Base-by-base conservation (phyloP, 345 rosid species). In the Aquilaria sinensis region DNA sequence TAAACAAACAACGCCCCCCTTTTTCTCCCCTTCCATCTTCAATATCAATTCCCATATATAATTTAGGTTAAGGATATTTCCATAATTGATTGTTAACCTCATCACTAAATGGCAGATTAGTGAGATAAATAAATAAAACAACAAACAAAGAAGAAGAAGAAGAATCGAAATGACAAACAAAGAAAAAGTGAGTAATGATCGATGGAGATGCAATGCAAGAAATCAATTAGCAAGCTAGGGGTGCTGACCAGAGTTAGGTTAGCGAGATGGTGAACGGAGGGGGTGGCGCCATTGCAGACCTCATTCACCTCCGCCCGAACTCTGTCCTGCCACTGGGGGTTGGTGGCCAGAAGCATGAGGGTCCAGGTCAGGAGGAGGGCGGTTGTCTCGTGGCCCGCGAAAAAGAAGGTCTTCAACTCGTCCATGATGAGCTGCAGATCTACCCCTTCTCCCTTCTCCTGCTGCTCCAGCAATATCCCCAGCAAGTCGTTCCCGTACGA, bases 311-410 rank as follows among this genome's bases (percentile, higher is more conserved):
- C 89, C 11, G 61, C 74, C 0, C 99, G 72, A 16, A 88, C 84
- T 56, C 79, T 88, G 7, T 94, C 83, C 69, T 94, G 99, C 99
- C 99, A 94, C 15, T 65, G n/a, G 32, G 96, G 91, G 65, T 88
- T 83, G 70, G 79, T 81, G 23, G 96, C 96, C 0, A 94, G 82
- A 13, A 94, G 85, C 97, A 94, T 90, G 58, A 81, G 71, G 3
- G 97, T 86, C 99, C 99, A 94, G 1, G 99, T 94, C 52, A 94
- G 92, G 50, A 90, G 74, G 33, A 88, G 81, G 31, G 99, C 80
- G 3, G 97, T 88, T 11, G 99, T 90, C 74, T 94, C 99, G 60
- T 94, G 97, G 45, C 99, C 99, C 5, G 96, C 93, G 58, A 94
- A 94, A 79, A 90, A 90, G 79, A 94, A 90, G 33, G 99, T 94